Evolutionary conservation across 345 rosid species (phyloP).

Genomic region (Brassica incana): DNA sequence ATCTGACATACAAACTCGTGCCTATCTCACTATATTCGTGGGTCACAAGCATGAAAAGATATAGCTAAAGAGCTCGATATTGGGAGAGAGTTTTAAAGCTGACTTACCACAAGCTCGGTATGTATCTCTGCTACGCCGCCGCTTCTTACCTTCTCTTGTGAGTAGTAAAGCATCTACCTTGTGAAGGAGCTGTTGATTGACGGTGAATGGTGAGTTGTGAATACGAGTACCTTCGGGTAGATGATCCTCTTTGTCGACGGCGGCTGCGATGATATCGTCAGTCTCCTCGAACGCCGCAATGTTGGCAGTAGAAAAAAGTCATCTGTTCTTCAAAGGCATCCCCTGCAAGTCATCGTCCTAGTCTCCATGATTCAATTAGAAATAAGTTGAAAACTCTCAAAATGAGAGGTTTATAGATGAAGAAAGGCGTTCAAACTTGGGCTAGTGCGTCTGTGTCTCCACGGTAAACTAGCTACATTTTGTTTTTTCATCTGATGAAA

Average conservation of each 20-base stretch:
- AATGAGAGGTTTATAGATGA: too few species aligned
- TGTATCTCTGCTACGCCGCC: neutral
- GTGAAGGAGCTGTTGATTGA: conserved; percentile 19
- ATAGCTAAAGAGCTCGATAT: conserved; percentile 60
- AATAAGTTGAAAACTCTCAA: too few species aligned
- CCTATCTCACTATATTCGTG: conserved; percentile 71
- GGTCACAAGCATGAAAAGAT: conserved; percentile 79
- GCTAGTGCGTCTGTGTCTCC: too few species aligned
- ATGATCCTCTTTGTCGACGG: conserved; percentile 62
- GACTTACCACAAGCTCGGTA: conserved; percentile 13
- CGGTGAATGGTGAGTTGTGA: conserved; percentile 35
- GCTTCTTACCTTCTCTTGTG: conserved; percentile 40
- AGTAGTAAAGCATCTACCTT: neutral
- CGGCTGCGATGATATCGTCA: conserved; percentile 49
- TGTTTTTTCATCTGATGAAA: too few species aligned
- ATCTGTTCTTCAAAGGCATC: too few species aligned
- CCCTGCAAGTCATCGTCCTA: too few species aligned
- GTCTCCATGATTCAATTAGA: too few species aligned
- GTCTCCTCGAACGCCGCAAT: too few species aligned
- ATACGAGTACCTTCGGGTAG: conserved; percentile 49
- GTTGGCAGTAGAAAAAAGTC: too few species aligned
- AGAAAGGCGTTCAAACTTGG: too few species aligned
- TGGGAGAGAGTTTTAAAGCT: conserved; percentile 54
- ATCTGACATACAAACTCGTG: conserved; percentile 7
- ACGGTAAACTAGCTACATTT: too few species aligned